phyloP scores from a whole-genome alignment of 768 basidiomycete genomes.

The Amanita polypyramis region DNA sequence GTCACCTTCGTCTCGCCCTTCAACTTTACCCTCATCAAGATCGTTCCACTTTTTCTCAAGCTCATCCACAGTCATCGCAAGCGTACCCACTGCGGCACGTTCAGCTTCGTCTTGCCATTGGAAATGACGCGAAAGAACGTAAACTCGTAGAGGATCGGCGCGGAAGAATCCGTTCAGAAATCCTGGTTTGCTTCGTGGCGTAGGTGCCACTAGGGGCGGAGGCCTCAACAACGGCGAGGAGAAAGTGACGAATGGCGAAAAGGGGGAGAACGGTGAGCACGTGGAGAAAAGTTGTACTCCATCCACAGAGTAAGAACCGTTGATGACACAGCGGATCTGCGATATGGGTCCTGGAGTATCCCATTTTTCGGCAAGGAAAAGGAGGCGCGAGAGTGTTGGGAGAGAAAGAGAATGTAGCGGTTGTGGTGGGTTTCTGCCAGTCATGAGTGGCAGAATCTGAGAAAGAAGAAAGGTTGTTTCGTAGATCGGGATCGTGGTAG shows the following conservation, averaged over 20 bases:
- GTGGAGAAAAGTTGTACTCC: slow-evolving; percentile 31
- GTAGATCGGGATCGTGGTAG: slow-evolving; percentile 22
- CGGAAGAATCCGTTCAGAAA: slow-evolving; percentile 33
- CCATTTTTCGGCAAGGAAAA: slow-evolving; percentile 61
- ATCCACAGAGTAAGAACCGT: slow-evolving; percentile 31
- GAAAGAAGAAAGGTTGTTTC: slow-evolving; percentile 38
- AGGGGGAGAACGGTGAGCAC: slow-evolving; percentile 33
- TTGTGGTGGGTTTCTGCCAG: slow-evolving; percentile 22
- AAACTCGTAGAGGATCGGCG: slow-evolving; percentile 32
- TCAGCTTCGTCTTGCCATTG: slow-evolving; percentile 44
- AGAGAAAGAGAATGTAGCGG: slow-evolving; percentile 26
- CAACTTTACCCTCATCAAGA: slow-evolving; percentile 32
- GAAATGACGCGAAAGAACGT: slow-evolving; percentile 42
- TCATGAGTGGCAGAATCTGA: slow-evolving; percentile 26
- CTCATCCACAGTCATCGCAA: slow-evolving; percentile 33
- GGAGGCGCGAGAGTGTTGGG: slow-evolving; percentile 42
- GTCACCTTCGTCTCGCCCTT: neutral
- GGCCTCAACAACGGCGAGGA: slow-evolving; percentile 18
- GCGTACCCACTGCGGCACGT: slow-evolving; percentile 38
- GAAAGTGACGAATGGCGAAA: slow-evolving; percentile 38
- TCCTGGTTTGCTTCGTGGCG: slow-evolving; percentile 4
- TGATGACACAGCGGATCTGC: slow-evolving; percentile 39
- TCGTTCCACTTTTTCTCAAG: slow-evolving; percentile 35
- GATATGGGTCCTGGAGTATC: slow-evolving; percentile 24
- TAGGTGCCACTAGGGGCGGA: neutral